Evolutionary conservation across 108 stramenopile species (phyloP), one percentile per base, ranked within the genome.

Genomic region (Stephanodiscus triporus): DNA sequence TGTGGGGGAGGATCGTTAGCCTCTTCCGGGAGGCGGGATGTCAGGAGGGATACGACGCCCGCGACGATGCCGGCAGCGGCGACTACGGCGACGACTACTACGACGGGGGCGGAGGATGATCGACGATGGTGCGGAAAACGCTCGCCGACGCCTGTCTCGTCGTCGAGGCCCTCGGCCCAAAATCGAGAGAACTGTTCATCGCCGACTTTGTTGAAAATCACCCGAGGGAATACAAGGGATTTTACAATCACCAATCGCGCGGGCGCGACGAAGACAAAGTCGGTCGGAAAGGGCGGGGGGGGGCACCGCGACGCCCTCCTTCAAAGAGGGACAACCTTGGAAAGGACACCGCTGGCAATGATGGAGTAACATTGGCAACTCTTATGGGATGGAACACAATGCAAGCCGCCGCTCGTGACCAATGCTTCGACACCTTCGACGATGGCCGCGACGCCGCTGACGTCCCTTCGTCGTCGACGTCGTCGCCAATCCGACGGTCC

Each of bases 101-200:
- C n/a, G n/a, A n/a, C n/a, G n/a, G n/a, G n/a, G n/a, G n/a, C n/a
- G n/a, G n/a, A 40, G 10, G 65, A 57, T 49, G 75, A 36, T 84
- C 73, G 32, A 63, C 67, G 56, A 87, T 90, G 89, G 70, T 84
- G 9, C 82, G 80, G 17, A 55, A 66, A 23, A 69, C 86, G 17
- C 80, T 99, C 69, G 75, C 84, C 1, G 96, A 96, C 75, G 96
- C 96, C 6, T 97, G 96, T 77, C 68, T 91, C 63, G 88, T 98
- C 22, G 88, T 99, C 56, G 99, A 99, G 83, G 96, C 99, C 8
- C 83, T 99, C 20, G 99, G 98, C n/a, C 55, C 69, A 9, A 73
- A 85, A 23, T 87, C 85, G 4, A 87, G 93, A 24, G 70, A 80
- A 36, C 72, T 82, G 57, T 96, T 95, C 79, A 83, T 98, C 32